Evolutionary conservation across 1,139 yeast species (phyloP).

Genomic region (Sporopachydermia cereana): DNA sequence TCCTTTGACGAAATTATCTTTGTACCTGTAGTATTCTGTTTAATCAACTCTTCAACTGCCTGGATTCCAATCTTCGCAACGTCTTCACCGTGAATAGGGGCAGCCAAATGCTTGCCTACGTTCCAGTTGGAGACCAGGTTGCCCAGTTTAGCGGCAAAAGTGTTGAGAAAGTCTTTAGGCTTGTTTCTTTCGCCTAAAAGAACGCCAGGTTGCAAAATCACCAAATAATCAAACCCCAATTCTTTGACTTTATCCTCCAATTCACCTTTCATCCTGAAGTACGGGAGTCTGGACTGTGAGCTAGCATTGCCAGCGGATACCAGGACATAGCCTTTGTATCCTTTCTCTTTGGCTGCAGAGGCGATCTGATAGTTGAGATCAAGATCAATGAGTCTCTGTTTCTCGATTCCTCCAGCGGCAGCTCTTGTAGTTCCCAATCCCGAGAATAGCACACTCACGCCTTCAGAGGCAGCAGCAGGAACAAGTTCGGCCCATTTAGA

Average conservation of each 20-base stretch:
- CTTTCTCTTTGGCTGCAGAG: conserved; percentile 54
- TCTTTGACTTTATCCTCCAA: conserved; percentile 48
- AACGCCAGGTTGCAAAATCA: conserved; percentile 63
- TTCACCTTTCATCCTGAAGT: conserved; percentile 50
- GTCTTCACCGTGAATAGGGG: conserved; percentile 1
- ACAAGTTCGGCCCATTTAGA: conserved; percentile 19
- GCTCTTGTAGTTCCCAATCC: conserved; percentile 69
- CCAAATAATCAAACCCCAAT: conserved; percentile 50
- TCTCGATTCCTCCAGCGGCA: conserved; percentile 55
- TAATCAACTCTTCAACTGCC: conserved; percentile 1
- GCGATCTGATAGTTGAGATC: conserved; percentile 57
- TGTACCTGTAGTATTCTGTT: background rate
- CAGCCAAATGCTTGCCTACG: background rate
- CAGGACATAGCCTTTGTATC: conserved; percentile 51
- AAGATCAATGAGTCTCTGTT: conserved; percentile 56
- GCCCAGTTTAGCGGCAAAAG: background rate
- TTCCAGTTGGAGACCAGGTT: background rate
- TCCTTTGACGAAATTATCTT: background rate
- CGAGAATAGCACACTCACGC: conserved; percentile 33
- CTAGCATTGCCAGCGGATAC: conserved; percentile 53
- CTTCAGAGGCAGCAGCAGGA: conserved; percentile 8
- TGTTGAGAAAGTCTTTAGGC: background rate
- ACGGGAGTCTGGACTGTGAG: conserved; percentile 40
- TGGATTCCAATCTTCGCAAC: conserved; percentile 3
- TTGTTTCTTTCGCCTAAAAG: background rate